Evolutionary conservation across 768 basidiomycete species (phyloP).

Genomic region (Postia placenta): DNA sequence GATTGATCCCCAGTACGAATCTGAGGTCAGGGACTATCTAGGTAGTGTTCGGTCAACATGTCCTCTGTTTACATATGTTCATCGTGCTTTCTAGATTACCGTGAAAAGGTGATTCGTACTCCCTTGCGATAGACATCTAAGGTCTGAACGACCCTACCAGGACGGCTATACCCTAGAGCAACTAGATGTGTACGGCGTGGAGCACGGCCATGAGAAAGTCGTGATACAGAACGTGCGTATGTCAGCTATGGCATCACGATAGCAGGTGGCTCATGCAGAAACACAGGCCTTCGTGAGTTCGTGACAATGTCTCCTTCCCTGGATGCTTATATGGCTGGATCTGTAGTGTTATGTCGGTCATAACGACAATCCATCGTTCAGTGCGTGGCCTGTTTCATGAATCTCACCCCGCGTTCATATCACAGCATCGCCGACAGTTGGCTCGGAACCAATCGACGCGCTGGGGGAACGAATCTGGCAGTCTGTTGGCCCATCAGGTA

Average conservation of each 20-base stretch:
- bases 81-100: slow-evolving; percentile 43
- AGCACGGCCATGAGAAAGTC: slow-evolving; percentile 46
- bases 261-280: too few species aligned
- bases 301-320: not conserved
- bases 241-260: too few species aligned
- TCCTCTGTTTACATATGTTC: not conserved
- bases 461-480: slow-evolving; percentile 68
- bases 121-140: not conserved
- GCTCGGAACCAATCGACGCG: slow-evolving; percentile 67
- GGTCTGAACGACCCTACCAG: slow-evolving; percentile 29
- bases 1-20: slow-evolving; percentile 70
- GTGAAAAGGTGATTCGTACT: slow-evolving; percentile 61
- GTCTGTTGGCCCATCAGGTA: slow-evolving; percentile 82
- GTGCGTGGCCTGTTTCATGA: slow-evolving; percentile 41
- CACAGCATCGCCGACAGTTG: slow-evolving; percentile 56
- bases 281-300: slow-evolving; percentile 47
- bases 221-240: slow-evolving; percentile 49
- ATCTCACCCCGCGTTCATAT: not conserved
- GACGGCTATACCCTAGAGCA: slow-evolving; percentile 88
- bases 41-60: slow-evolving; percentile 37
- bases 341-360: slow-evolving; percentile 80
- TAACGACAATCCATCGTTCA: slow-evolving; percentile 83
- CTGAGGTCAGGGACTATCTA: slow-evolving; percentile 78
- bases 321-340: not conserved
- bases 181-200: slow-evolving; percentile 63